phyloP scores from a whole-genome alignment of 2,329 filamentous ascomycete species.

The Colletotrichum sp. region DNA sequence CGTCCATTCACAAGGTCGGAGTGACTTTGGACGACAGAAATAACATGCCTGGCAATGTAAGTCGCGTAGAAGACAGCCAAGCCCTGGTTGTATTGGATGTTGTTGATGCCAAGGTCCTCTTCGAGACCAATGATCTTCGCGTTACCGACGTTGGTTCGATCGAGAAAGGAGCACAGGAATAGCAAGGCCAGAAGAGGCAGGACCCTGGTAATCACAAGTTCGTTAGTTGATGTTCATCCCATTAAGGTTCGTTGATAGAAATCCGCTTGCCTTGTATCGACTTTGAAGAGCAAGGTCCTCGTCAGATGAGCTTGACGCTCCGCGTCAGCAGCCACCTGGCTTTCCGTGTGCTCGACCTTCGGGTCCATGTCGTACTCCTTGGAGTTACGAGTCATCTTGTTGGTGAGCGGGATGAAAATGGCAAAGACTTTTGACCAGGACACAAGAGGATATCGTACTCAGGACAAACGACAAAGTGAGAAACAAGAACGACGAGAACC shows the following conservation, averaged over 20 bases:
- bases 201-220: constrained; percentile 46
- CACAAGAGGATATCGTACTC: background rate
- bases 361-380: constrained; percentile 16
- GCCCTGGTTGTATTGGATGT: constrained; percentile 68
- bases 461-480: background rate
- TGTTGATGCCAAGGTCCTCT: constrained; percentile 59
- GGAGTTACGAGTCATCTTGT: background rate
- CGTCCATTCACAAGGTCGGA: background rate
- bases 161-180: constrained; percentile 69
- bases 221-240: background rate
- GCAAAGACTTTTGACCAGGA: background rate
- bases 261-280: constrained; percentile 27
- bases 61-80: constrained; percentile 70
- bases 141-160: constrained; percentile 77
- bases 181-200: constrained; percentile 67
- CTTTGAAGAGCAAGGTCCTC: constrained; percentile 30
- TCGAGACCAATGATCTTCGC: constrained; percentile 70
- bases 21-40: background rate
- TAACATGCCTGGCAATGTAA: constrained; percentile 60
- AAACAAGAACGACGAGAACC: background rate
- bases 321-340: constrained; percentile 17
- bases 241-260: background rate
- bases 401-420: background rate
- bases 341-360: constrained; percentile 24
- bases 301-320: constrained; percentile 24